A percentile compares a stretch with the other conserved stretches of the same genome.
phyloP scores from a whole-genome alignment of 176 grass and related monocot genomes.

The Cenchrus americanus region DNA sequence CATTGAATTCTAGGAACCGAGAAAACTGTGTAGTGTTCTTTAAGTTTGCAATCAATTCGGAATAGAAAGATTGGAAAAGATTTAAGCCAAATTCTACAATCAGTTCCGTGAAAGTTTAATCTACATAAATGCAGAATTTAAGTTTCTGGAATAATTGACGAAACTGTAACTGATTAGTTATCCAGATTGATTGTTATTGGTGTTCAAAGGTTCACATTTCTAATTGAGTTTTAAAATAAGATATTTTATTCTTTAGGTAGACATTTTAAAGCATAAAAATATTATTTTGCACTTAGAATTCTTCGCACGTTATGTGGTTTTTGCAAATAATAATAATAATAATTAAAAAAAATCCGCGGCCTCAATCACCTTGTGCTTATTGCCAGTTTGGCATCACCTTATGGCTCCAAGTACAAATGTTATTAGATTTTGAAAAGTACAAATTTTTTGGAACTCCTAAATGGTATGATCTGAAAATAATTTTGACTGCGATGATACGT shows the following conservation, averaged over 20 bases:
- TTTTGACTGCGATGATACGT: not conserved
- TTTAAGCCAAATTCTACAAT: not conserved
- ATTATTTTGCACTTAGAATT: conserved; percentile 2
- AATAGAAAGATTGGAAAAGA: not conserved
- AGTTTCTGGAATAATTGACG: not conserved
- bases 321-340: too few species aligned
- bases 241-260: not conserved
- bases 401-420: conserved; percentile 27
- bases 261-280: conserved; percentile 4
- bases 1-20: conserved; percentile 11
- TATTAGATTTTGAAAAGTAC: not conserved
- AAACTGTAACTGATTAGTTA: not conserved
- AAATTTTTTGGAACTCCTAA: not conserved
- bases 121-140: not conserved
- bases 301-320: not conserved
- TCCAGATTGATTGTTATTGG: not conserved
- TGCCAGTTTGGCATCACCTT: not conserved
- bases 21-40: not conserved
- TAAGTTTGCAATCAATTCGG: conserved; percentile 10
- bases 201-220: not conserved
- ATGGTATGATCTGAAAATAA: conserved; percentile 32
- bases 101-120: conserved; percentile 27
- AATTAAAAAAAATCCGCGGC: not conserved
- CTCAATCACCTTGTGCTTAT: not conserved
- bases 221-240: not conserved